Evolutionary conservation across 176 grass and related monocot genomes (phyloP).

Genomic region (Typha latifolia): DNA sequence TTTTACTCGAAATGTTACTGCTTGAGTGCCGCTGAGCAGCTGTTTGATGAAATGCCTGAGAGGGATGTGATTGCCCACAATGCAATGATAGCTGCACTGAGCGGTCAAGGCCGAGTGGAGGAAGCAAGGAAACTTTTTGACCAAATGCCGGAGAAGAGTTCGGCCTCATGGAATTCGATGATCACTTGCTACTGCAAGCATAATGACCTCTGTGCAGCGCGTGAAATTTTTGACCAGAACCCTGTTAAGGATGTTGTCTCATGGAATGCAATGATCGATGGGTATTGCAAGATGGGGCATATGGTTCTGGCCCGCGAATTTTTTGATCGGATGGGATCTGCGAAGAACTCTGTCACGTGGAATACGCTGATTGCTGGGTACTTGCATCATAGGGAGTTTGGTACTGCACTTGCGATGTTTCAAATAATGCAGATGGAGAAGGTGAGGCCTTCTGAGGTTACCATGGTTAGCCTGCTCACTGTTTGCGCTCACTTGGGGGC

Average conservation of each 20-base stretch:
- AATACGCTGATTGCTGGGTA: constrained; percentile 51
- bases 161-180: constrained; percentile 47
- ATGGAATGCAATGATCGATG: constrained; percentile 49
- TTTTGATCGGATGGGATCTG: constrained; percentile 24
- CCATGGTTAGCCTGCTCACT: constrained; percentile 26
- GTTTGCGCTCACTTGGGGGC: constrained; percentile 35
- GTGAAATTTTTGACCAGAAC: constrained; percentile 36
- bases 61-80: constrained; percentile 14
- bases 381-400: constrained; percentile 5
- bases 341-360: constrained; percentile 24
- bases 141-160: constrained; percentile 23
- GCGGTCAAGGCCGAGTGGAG: not conserved
- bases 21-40: not conserved
- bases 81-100: constrained; percentile 17
- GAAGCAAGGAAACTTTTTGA: constrained; percentile 25
- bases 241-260: constrained; percentile 30
- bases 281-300: constrained; percentile 22
- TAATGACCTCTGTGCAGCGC: constrained; percentile 20
- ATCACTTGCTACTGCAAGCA: constrained; percentile 23
- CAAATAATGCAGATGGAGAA: not conserved
- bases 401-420: constrained; percentile 15
- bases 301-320: constrained; percentile 17
- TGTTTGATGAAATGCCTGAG: constrained; percentile 16
- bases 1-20: constrained; percentile 9
- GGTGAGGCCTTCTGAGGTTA: constrained; percentile 26